Evolutionary conservation across 2,329 filamentous ascomycete species (phyloP), one percentile per base, ranked within the genome.

Genomic region (Aspergillus ochraceus): DNA sequence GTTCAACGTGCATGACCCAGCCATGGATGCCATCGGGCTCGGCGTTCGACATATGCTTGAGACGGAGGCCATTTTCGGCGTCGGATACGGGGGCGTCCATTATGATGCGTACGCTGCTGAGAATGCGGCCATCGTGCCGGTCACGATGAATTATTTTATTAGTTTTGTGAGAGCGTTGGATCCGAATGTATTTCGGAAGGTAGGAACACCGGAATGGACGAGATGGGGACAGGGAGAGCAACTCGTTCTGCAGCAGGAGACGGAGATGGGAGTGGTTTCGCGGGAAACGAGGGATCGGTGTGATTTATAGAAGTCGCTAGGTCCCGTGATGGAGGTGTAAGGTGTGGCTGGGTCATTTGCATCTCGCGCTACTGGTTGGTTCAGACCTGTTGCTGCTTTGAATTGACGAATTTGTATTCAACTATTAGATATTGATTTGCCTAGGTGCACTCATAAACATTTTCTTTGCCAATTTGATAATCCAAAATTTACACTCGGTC

Each of bases 1-100:
- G 0, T 83, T 78, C 73, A 80, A 83, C 49, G 78, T 83, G 2
- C 76, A 72, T 12, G 69, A 74, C 12, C 71, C 74, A 1, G 66
- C 70, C 2, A 72, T 78, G 49, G 70, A 79, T 1, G 72, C 71
- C 1, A 53, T 57, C 0, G 76, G 72, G 2, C 74, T 74, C 26
- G 77, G 77, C 1, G 75, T 77, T 2, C 72, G 74, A 1, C 77
- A 79, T 61, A 70, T 72, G 1, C 73, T 71, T 6, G 70, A 72
- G 52, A 57, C 68, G 4, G 61, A 66, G 6, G 71, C 71, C 1
- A 70, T 73, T 12, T 72, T 72, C 20, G 70, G 71, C 0, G 45
- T 64, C 1, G 63, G 74, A 77, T 49, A 65, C 71, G 20, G 69
- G 65, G 19, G 72, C 75, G 46, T 67, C 75, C 62, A 79, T 76